Base-by-base conservation (phyloP, 768 basidiomycete species). In the Mycena rosella region DNA sequence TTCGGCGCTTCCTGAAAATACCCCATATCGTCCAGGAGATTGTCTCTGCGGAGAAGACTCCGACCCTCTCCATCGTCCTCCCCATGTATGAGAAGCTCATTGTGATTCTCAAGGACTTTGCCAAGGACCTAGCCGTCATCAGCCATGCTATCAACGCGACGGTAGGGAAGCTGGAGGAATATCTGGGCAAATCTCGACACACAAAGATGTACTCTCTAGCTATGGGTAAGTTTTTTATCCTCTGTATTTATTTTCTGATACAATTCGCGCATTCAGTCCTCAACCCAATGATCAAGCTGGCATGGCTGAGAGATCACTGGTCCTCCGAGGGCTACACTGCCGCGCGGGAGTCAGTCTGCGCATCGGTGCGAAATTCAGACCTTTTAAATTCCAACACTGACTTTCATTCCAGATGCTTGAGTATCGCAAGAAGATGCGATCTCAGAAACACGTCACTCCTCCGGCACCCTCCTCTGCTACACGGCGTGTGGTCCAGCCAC, bases 11-110 rank as follows among this genome's bases (percentile, higher is more conserved):
- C 48, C 69, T 79, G 1, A 36, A 62, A 14, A 55, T 76, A 11
- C 70, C 71, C 3, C 76, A 78, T 59, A 9, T 65, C 6, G 70
- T 75, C 8, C 78, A 78, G 48, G 71, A 77, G 54, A 38, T 75
- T 34, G 70, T 78, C 1, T 76, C 72, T 0, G 72, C 69, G 7
- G 74, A 80, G 69, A 74, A 75, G 47, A 77, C 77, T 5, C 78
- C 75, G 10, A 78, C 77, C 11, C 73, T 78, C 6, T 76, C 76
- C 2, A 56, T 74, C 27, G 76, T 34, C 32, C 32, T 34, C 32
- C 74, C n/a, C n/a, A n/a, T n/a, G n/a, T n/a, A n/a, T n/a, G n/a
- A n/a, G n/a, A n/a, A n/a, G n/a, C n/a, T n/a, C 9, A 71, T 76
- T 14, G 20, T 66, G 18, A 62, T 73, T 60, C 62, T 74, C 22